Evolutionary conservation across 2,329 filamentous ascomycete species (phyloP), one percentile per base, ranked within the genome.

Genomic region (Colletotrichum truncatum): DNA sequence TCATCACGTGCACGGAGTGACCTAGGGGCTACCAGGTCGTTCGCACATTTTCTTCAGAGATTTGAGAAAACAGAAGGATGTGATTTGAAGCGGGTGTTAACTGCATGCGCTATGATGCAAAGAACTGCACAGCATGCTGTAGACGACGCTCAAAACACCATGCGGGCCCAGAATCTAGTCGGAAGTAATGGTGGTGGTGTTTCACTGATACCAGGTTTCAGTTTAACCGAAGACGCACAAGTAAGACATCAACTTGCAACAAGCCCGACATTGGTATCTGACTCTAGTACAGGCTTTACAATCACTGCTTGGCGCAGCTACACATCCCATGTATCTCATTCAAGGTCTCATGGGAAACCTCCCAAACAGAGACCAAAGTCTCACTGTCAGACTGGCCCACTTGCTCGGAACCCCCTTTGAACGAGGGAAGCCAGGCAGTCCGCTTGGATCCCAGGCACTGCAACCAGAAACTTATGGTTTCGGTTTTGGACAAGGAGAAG

Each of bases 401-500:
- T 28, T 68, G 6, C 57, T 68, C 6, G 53, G 63, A 18, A 63
- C 57, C 34, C 56, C 66, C 23, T 56, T 63, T 23, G 57, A 58
- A 23, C 51, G 49, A 26, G 64, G 49, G 8, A 54, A 54, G 16
- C 58, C 63, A 10, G 56, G 63, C 7, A 55, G 56, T 23, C 63
- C 66, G 30, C 57, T 68, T n/a, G 66, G 63, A 11, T 48, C 66
- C 9, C 62, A 68, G n/a, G 41, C 58, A 16, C 53, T 68, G 25
- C 64, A 57, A 34, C 66, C 66, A 10, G 52, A 66, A 36, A 66
- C 66, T 3, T 66, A 68, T 43, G 66, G 66, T 10, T 63, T 68
- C 18, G 52, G 63, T 23, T 65, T 68, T 18, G 66, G 45, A 4
- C 61, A 60, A 43, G 65, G 61, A 6, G 56, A 60, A 12, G 62